Base-by-base conservation (phyloP, 768 basidiomycete genomes). In the Asterophora parasitica region DNA sequence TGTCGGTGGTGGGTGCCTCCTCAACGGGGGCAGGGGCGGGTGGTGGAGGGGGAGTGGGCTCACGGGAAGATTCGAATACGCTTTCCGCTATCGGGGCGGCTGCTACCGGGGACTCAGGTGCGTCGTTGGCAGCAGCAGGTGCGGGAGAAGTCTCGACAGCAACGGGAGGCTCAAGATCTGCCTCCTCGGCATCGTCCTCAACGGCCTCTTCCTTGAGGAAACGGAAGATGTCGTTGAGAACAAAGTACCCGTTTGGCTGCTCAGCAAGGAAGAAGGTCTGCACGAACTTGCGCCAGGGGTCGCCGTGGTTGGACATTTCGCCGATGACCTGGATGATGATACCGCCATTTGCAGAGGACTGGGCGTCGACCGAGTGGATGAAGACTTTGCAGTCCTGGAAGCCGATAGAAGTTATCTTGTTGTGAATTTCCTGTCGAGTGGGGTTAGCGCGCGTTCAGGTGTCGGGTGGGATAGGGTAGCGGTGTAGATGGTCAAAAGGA, bases 261-360 rank as follows among this genome's bases (percentile, higher is more conserved):
- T 97, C 93, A 32, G 96, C 96, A 46, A 99, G 85, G 88, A 99
- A 98, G 74, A 99, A 98, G 6, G 95, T 97, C 72, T 99, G 96
- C 9, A 93, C 94, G 60, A 99, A 99, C 73, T 98, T 99, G 62
- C 87, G 83, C 96, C 96, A 99, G 4, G 89, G 78, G 44, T 88
- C 89, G 48, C 81, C 79, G 55, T 82, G 78, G 71, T 98, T 98
- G 44, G 90, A 92, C 89, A 98, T 94, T 75, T 99, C 96, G 57
- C 96, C 96, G 63, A 95, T 95, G 67, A 97, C 96, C 68, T 98
- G 94, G 68, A 99, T 94, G 74, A 97, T 89, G 69, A 99, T 97
- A 37, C 96, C 96, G 52, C 88, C 88, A 56, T 88, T 87, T 49
- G 90, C 88, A 39, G 92, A 95, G 43, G 91, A 88, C 68, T 98